Conservation (phyloP, 2,329 filamentous ascomycete genomes). For the Fusarium papillatum region DNA sequence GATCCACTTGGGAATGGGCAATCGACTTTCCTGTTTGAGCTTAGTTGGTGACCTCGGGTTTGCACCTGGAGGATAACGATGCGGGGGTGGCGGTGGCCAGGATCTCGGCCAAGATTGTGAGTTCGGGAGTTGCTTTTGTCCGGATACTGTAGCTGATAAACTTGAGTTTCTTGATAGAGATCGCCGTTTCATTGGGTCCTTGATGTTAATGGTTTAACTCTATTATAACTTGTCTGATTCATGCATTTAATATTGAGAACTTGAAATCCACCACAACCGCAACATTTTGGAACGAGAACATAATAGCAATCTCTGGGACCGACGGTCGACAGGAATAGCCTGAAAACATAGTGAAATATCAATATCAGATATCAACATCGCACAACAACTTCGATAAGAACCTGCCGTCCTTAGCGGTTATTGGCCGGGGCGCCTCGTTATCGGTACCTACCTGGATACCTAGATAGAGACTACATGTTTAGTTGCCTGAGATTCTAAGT, state of each 20-base stretch:
- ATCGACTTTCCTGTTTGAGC: constrained; percentile 35
- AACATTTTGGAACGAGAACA: neutral
- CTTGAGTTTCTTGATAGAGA: neutral
- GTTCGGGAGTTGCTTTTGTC: neutral
- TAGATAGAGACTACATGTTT: neutral
- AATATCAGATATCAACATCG: neutral
- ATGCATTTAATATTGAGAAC: neutral
- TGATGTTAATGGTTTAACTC: neutral
- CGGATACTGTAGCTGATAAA: neutral
- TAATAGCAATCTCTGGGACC: no score
- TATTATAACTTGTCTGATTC: neutral
- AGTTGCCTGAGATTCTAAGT: neutral
- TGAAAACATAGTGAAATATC: neutral
- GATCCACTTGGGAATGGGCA: constrained; percentile 36
- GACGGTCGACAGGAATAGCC: neutral
- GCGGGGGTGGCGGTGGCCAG: neutral
- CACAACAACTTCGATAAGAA: neutral
- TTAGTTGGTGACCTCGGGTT: constrained; percentile 4
- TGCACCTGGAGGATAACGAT: neutral
- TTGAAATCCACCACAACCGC: neutral
- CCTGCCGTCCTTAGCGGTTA: neutral
- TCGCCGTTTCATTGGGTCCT: neutral
- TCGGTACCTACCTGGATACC: neutral
- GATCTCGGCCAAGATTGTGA: neutral
- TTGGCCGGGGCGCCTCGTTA: neutral